Base-by-base conservation (phyloP, 2,329 filamentous ascomycete genomes). In the Xylaria digitata region DNA sequence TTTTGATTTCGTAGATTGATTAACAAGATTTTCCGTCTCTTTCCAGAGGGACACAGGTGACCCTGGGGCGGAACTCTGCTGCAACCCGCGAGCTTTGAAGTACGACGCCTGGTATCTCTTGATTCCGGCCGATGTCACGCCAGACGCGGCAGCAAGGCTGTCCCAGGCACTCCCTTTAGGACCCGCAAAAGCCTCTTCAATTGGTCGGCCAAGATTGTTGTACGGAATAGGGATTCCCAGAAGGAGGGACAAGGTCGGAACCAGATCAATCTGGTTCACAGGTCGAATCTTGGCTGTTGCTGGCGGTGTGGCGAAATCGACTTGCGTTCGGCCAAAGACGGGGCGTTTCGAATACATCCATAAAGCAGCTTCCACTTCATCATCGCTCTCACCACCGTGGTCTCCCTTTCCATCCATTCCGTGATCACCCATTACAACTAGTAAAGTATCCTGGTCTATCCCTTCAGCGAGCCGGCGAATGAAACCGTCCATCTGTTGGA, bases 361-460 rank as follows among this genome's bases (percentile, higher is more conserved):
- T 53, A 99, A 80, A 1, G 96, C 94, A 63, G 96, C 94, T 79
- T 99, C 90, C 6, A 99, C 88, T 78, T 99, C 96, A 70, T 98
- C 94, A 72, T 97, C 93, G 37, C 95, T 97, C 82, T 99, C 96
- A 61, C 96, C 96, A n/a, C 96, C 96, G 76, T 99, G 96, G 72
- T 99, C 96, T 19, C 96, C 96, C 81, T 99, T 98, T 67, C 87
- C 84, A 78, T 99, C 96, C 96, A 99, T 99, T 11, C 96, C 96
- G 76, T 99, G 96, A 77, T 99, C 96, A n/a, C 96, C 96, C 93
- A 99, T 97, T 15, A 99, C 92, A 21, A 99, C 89, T 42, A 99
- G 83, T 23, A 99, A 83, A 0, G 96, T 99, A 62, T 93, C 83
- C 60, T 97, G 91, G 73, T 97, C 95, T 19, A 99, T 82, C 3